A percentile compares a stretch with the other conserved stretches of the same genome.
These are phyloP conservation scores for Orychophragmus violaceus DNA, from an alignment of 345 rosid genomes.

Conservation along the genomic window DNA sequence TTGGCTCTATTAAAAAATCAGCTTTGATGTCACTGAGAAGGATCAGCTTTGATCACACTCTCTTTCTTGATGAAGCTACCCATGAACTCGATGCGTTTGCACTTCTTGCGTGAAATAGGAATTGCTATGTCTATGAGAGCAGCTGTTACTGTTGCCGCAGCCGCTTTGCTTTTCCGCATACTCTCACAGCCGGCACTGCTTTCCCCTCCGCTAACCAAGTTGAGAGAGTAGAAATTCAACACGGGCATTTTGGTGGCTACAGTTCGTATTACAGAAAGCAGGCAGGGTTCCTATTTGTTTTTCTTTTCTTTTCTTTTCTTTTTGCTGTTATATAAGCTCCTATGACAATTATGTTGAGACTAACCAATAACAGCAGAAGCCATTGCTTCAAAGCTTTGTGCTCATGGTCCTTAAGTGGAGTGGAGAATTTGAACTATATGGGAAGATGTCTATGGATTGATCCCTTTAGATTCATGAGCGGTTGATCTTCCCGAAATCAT, in stretches of 20 bases:
- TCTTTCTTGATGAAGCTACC: constrained; percentile 66
- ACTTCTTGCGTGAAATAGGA: constrained; percentile 97
- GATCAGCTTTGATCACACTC: too few species aligned
- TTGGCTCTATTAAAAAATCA: not conserved
- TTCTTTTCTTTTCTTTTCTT: not conserved
- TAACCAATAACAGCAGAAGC: constrained; percentile 68
- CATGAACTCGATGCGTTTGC: constrained; percentile 97
- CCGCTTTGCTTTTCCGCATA: constrained; percentile 90
- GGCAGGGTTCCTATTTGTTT: constrained; percentile 33
- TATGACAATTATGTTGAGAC: constrained; percentile 6
- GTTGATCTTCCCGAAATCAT: constrained; percentile 97
- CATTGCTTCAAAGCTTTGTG: constrained; percentile 98
- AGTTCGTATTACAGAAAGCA: constrained; percentile 77
- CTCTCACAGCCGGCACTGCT: constrained; percentile 94
- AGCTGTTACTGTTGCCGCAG: constrained; percentile 97
- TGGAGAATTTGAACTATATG: constrained; percentile 99
- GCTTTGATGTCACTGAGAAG: too few species aligned
- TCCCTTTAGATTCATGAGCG: constrained; percentile 88
- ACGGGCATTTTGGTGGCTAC: constrained; percentile 64
- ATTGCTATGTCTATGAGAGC: constrained; percentile 98
- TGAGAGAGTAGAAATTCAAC: constrained; percentile 80
- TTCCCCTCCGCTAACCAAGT: constrained; percentile 89
- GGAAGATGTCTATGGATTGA: constrained; percentile 97
- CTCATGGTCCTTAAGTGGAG: constrained; percentile 98
- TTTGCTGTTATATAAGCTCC: not conserved